Base-by-base conservation (phyloP, 1,284 basidiomycete species). In the Ustilago xerochloae region DNA sequence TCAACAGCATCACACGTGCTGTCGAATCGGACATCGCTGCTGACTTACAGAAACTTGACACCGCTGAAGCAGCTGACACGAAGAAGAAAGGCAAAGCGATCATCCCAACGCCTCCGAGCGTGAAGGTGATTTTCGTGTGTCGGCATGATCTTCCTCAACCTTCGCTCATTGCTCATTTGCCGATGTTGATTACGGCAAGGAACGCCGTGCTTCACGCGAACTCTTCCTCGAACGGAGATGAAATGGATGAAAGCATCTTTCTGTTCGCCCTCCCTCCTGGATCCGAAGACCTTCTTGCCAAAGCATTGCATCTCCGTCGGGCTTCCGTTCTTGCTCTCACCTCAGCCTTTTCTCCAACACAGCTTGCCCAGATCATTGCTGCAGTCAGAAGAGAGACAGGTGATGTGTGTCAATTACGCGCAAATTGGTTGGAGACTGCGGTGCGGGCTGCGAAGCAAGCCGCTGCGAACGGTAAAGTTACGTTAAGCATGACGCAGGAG, bases 91-190 rank as follows among this genome's bases (percentile, higher is more conserved):
- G 38, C 22, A 66, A 63, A 33, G 36, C 35, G 4, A 33, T 22
- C 12, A 18, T 16, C 4, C 8, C n/a, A 7, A 10, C 30, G 12
- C 38, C 48, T 2, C 32, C 48, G 3, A 62, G 49, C 24, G 39
- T 67, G 41, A 48, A 47, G 16, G 26, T 70, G 16, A 58, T 77
- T 12, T 74, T 77, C 30, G 75, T 77, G 3, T 77, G 75, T 53
- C 50, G 70, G 32, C 62, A 67, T 32, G 70, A 77, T 30, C 22
- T 69, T 1, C 48, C 61, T 3, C 45, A 65, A 6, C 66, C 68
- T 2, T 32, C 56, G 29, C 56, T 77, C 7, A 36, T 69, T 20
- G 41, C 75, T 0, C 75, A 77, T 24, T 56, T 74, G 5, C 75
- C 75, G 4, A 67, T 77, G 70, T 45, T 77, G 8, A 46, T 66